Percentiles rank a stretch among this genome's conserved stretches.
phyloP scores from a whole-genome alignment of 805 yeast species.

The Nakazawaea peltata region DNA sequence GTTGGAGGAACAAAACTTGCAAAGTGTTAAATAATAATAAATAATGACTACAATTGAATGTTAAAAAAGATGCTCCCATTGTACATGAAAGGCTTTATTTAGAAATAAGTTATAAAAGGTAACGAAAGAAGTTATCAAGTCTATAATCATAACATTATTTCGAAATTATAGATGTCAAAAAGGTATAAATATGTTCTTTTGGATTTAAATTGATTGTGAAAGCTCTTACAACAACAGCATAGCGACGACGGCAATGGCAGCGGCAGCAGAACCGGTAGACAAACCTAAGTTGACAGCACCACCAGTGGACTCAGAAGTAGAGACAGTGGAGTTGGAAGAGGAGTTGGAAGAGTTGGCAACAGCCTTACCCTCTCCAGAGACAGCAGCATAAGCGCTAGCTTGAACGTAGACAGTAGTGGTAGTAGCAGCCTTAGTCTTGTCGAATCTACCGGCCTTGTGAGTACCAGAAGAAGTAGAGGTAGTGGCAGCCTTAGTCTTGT shows the following conservation, averaged over 20 bases:
- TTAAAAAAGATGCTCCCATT: neutral
- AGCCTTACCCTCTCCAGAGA: conserved; percentile 12
- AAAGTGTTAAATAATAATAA: neutral
- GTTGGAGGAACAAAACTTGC: neutral
- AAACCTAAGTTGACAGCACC: conserved; percentile 17
- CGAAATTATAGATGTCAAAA: no score
- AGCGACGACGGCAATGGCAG: conserved; percentile 6
- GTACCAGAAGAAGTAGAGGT: conserved; percentile 26
- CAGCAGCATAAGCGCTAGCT: conserved; percentile 1
- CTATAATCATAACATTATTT: no score
- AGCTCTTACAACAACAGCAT: no score
- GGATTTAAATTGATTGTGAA: no score
- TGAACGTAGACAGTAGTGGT: conserved; percentile 28
- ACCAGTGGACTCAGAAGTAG: conserved; percentile 17
- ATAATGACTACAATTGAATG: neutral
- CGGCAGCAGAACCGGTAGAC: conserved; percentile 9
- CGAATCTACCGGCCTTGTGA: conserved; percentile 40
- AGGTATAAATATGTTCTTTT: no score
- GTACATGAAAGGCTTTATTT: no score
- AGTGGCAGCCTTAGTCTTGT: conserved; percentile 31
- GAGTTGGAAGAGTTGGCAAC: conserved; percentile 17
- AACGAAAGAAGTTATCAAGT: no score
- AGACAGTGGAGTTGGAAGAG: conserved; percentile 11
- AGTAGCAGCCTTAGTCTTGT: conserved; percentile 30
- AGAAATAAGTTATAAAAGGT: no score